Evolutionary conservation across 1,139 yeast genomes (phyloP), one percentile per base, ranked within the genome.

Genomic region (Blastobotrys aristatus): DNA sequence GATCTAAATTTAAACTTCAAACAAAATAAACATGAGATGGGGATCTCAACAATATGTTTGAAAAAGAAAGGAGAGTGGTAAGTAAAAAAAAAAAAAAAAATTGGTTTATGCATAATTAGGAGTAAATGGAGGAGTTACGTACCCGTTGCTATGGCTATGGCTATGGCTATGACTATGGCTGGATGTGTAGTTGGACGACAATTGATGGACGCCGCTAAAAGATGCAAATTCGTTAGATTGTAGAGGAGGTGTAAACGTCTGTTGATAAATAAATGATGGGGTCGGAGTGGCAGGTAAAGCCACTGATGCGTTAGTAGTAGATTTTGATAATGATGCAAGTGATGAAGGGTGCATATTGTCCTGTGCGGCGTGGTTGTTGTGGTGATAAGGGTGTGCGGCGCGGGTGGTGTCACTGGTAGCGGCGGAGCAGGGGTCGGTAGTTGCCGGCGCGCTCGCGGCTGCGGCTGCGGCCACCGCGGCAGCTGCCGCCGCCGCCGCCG

Each of bases 91-190:
- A 24, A 24, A 6, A 34, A 24, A 24, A 24, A 24, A 24, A 5
- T 24, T 24, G 11, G 36, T 7, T 16, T 26, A 37, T 22, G 41
- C 41, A 37, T 7, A 26, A 37, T 37, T 37, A 21, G 58, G 58
- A 4, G 56, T 54, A 40, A 54, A 53, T 13, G 57, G 57, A 14
- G 58, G 57, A 2, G 57, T 55, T 51, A 54, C 50, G 40, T 54
- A 54, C 10, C 47, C 54, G 11, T 26, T 3, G 8, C 37, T 18
- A 35, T 43, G 3, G 4, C 16, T 8, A n/a, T 18, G 2, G 24
- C 17, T 10, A 32, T 17, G 20, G 44, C 26, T 33, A n/a, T n/a
- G 27, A 44, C 31, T 21, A 22, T 16, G 27, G 35, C 34, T 44
- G 6, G 47, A 35, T 16, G 11, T 5, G 17, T 46, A 10, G 27